phyloP scores from a whole-genome alignment of 192 early-diverging fungal species.

The Allomyces macrogynus region DNA sequence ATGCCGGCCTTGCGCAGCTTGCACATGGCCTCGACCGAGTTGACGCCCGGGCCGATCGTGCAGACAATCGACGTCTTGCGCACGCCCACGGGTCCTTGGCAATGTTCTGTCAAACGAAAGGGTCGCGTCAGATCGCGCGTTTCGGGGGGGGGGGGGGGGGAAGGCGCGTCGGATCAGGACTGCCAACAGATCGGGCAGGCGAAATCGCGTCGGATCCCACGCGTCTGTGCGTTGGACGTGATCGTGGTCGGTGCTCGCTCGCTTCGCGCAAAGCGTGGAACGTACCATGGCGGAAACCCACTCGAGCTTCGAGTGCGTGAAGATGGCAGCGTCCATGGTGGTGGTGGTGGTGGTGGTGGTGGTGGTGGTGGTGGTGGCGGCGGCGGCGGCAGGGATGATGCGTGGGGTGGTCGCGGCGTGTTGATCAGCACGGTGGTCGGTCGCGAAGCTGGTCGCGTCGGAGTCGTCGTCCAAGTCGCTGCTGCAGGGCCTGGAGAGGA shows the following conservation, averaged over 20 bases:
- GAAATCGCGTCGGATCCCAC: no score
- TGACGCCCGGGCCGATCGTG: slow-evolving; percentile 60
- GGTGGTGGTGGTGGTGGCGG: slow-evolving; percentile 2
- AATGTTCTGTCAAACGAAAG: slow-evolving; percentile 8
- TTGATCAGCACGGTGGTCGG: background rate
- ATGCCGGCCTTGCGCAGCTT: slow-evolving; percentile 51
- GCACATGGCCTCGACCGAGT: slow-evolving; percentile 45
- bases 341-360: slow-evolving; percentile 2
- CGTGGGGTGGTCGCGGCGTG: background rate
- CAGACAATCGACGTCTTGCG: slow-evolving; percentile 70
- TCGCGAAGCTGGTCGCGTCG: no score
- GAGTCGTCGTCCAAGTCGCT: no score
- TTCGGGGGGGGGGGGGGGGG: no score
- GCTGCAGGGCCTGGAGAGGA: no score
- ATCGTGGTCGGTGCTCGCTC: background rate
- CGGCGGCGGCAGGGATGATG: background rate
- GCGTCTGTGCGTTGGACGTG: background rate
- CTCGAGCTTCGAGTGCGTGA: slow-evolving; percentile 40
- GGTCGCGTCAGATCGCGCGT: no score
- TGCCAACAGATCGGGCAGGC: no score
- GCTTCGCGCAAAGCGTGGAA: background rate
- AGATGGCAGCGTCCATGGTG: slow-evolving; percentile 6
- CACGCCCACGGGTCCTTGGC: slow-evolving; percentile 26
- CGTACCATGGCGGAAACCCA: slow-evolving; percentile 44
- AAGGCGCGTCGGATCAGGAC: no score